A percentile compares a stretch with the other conserved stretches of the same genome.
These are phyloP conservation scores for Sporormia fimetaria DNA, from an alignment of 495 filamentous ascomycete genomes.

Conservation along the genomic window DNA sequence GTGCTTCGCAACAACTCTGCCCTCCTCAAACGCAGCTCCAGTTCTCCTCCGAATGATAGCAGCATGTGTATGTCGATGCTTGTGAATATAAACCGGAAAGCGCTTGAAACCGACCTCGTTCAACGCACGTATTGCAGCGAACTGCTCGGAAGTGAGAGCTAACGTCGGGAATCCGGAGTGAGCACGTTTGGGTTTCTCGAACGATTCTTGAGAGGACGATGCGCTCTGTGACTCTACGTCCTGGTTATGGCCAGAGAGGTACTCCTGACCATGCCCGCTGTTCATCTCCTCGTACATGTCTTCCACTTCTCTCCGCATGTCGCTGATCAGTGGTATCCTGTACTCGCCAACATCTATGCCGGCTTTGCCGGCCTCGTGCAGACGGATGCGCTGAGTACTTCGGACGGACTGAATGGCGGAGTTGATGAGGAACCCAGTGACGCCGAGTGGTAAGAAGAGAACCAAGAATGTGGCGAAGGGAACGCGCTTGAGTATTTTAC, in stretches of 20 bases:
- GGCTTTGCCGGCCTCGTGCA: constrained; percentile 62
- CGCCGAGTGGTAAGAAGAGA: constrained; percentile 56
- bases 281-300: constrained; percentile 61
- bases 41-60: constrained; percentile 73
- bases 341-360: constrained; percentile 55
- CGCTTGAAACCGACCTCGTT: constrained; percentile 67
- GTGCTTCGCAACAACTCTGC: constrained; percentile 65
- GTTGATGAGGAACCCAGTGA: constrained; percentile 61
- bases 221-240: constrained; percentile 14
- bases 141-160: constrained; percentile 67
- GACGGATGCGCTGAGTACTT: constrained; percentile 57
- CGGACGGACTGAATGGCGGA: constrained; percentile 60
- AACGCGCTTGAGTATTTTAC: constrained; percentile 32
- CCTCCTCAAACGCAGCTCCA: constrained; percentile 57
- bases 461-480: constrained; percentile 52
- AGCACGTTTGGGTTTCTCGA: constrained; percentile 7
- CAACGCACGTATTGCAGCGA: constrained; percentile 66
- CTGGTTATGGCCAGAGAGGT: constrained; percentile 40
- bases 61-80: constrained; percentile 68
- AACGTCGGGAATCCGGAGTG: constrained; percentile 49
- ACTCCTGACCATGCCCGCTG: constrained; percentile 49
- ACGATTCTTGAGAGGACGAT: background rate
- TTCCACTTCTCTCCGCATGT: constrained; percentile 60
- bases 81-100: constrained; percentile 78
- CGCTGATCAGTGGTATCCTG: constrained; percentile 61